phyloP scores from a whole-genome alignment of 129 eudicot species.

The Tagetes erecta region DNA sequence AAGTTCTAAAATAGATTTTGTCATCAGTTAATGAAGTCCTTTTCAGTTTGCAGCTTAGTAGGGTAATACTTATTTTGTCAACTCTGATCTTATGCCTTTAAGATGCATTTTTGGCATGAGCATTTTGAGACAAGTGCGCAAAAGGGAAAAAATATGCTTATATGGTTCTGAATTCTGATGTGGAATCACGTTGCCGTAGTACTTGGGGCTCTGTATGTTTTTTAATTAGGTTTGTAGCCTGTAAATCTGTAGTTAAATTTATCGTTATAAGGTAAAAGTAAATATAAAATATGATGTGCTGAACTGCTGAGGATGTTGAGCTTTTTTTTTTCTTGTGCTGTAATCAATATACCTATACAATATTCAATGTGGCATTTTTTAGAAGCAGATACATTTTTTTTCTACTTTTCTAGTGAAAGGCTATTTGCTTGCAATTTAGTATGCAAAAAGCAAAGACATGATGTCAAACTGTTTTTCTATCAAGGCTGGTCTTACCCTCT shows the following conservation, averaged over 20 bases:
- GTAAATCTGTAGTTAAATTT: background rate
- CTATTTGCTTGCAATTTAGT: constrained; percentile 14
- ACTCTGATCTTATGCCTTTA: background rate
- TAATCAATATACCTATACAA: background rate
- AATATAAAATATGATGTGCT: background rate
- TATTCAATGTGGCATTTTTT: background rate
- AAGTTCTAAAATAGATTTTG: background rate
- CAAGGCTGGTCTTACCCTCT: constrained; percentile 3
- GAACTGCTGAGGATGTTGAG: background rate
- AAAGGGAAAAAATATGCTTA: constrained; percentile 18
- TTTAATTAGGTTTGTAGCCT: background rate
- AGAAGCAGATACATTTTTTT: background rate
- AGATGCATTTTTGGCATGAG: constrained; percentile 12
- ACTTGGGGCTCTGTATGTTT: background rate
- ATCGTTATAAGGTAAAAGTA: constrained; percentile 9
- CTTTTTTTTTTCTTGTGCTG: background rate
- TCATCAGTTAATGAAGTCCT: background rate
- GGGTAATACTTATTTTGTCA: constrained; percentile 12
- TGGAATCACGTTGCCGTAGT: constrained; percentile 20
- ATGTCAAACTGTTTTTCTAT: background rate
- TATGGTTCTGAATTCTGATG: constrained; percentile 4
- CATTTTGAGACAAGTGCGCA: constrained; percentile 11
- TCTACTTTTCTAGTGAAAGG: constrained; percentile 10
- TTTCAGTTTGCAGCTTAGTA: background rate
- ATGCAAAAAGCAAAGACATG: constrained; percentile 8